Evolutionary conservation across 129 eudicot genomes (phyloP).

Genomic region (Glebionis coronaria): DNA sequence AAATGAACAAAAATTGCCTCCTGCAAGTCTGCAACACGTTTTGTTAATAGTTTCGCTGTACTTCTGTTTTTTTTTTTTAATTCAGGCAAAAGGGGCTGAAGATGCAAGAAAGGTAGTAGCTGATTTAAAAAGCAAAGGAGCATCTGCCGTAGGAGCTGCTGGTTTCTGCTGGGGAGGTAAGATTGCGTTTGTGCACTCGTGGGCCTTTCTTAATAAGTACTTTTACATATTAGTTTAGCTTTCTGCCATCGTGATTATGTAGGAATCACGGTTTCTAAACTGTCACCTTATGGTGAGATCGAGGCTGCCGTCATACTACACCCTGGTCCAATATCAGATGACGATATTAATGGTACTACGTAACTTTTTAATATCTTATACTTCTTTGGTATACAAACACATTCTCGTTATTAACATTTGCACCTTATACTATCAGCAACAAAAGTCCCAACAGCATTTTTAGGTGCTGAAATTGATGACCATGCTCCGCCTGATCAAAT

Average conservation of each 20-base stretch:
- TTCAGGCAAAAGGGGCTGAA: conserved; percentile 53
- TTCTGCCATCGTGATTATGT: too few species aligned
- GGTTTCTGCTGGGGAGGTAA: conserved; percentile 84
- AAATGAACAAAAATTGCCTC: too few species aligned
- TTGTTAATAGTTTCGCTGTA: background rate
- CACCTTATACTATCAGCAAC: conserved; percentile 18
- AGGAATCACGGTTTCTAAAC: conserved; percentile 35
- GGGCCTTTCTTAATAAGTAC: background rate
- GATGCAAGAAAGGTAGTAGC: conserved; percentile 39
- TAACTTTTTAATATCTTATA: background rate
- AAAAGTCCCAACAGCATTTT: conserved; percentile 1
- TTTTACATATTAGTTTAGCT: too few species aligned
- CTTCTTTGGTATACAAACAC: background rate
- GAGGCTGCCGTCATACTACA: too few species aligned
- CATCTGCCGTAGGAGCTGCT: conserved; percentile 44
- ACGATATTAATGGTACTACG: conserved; percentile 28
- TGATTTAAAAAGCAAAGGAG: conserved; percentile 30
- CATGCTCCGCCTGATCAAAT: conserved; percentile 22
- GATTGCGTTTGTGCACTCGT: background rate
- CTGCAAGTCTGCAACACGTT: too few species aligned
- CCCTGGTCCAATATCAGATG: too few species aligned
- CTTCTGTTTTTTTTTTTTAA: background rate
- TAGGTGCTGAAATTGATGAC: conserved; percentile 2
- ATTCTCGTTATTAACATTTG: background rate
- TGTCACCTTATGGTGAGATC: conserved; percentile 13